Evolutionary conservation across 371 early-diverging fungal genomes (phyloP), one percentile per base, ranked within the genome.

Genomic region (Rhizomucor pusillus): DNA sequence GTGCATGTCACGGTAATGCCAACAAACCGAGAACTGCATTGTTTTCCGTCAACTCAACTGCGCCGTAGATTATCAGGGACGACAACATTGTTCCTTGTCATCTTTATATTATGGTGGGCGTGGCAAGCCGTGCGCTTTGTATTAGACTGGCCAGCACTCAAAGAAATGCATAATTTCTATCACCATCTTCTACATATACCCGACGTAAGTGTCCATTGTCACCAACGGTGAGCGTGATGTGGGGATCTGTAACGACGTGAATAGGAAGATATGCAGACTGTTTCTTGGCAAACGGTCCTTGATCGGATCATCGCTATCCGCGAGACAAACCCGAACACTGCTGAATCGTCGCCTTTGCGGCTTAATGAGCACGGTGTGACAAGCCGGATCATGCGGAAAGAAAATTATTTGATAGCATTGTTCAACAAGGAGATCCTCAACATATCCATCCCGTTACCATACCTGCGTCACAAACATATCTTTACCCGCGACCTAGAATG

Each of bases 361-460:
- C 66, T 99, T 25, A 89, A 94, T 58, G 95, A 91, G 7, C 91
- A 92, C 56, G 84, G 77, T 47, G 88, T 98, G 34, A 87, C 95
- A 16, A 93, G 91, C 67, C 86, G 97, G 33, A 96, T 99, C 54
- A 86, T 98, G 90, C 88, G 98, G n/a, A 83, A 88, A 52, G 99
- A 99, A 39, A 99, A 99, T 70, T 98, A 95, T 66, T 67, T 97
- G 73, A 88, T 98, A 54, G 97, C 96, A 7, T 65, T 99, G 45
- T 89, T 96, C 70, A 95, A 96, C 80, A 92, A 92, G 62, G 92
- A 95, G 29, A 54, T 93, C 16, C 69, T 98, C 18, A 79, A 95
- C 52, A 76, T 96, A 16, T 68, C 80, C 1, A 75, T 90, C 4
- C 92, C 93, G 0, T 20, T 78, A 14, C 78, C 75, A 16, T 75